Percentiles rank a stretch among this genome's conserved stretches.
Evolutionary conservation across 805 yeast species (phyloP).

Genomic region (Cyberlindnera saturnus): DNA sequence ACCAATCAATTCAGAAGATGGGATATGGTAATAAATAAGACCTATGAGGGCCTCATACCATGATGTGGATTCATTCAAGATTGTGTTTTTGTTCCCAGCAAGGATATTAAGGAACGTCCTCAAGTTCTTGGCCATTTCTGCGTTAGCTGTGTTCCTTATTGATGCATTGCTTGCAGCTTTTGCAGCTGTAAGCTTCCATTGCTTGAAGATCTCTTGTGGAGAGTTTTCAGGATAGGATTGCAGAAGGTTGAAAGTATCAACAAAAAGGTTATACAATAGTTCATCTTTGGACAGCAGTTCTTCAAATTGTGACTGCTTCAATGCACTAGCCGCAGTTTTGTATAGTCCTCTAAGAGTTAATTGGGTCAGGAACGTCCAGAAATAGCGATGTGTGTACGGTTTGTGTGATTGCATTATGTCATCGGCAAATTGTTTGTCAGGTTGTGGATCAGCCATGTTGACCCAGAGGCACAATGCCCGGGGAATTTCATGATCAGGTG

Average conservation of each 20-base stretch:
- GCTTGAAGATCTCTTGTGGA: conserved; percentile 25
- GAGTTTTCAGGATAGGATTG: conserved; percentile 30
- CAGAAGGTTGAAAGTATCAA: conserved; percentile 29
- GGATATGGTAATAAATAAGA: conserved; percentile 56
- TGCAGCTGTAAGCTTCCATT: conserved; percentile 30
- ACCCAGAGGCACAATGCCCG: conserved; percentile 53
- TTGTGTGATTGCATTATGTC: conserved; percentile 35
- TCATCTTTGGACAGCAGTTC: conserved; percentile 25
- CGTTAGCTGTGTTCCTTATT: conserved; percentile 12
- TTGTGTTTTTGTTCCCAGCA: conserved; percentile 37
- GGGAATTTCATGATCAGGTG: conserved; percentile 28
- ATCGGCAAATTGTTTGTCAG: conserved; percentile 45
- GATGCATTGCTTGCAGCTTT: conserved; percentile 22
- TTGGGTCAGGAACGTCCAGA: conserved; percentile 59
- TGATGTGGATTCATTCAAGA: conserved; percentile 42
- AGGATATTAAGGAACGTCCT: conserved; percentile 28
- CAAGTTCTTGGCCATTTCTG: conserved; percentile 21
- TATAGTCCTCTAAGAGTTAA: conserved; percentile 58
- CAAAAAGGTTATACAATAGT: conserved; percentile 25
- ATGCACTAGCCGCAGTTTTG: conserved; percentile 44
- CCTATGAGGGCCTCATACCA: conserved; percentile 69
- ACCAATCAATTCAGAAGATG: conserved; percentile 34
- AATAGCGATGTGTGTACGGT: conserved; percentile 44
- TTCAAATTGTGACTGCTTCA: conserved; percentile 38
- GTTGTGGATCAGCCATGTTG: conserved; percentile 63